Evolutionary conservation across 768 basidiomycete genomes (phyloP).

Genomic region (Hebeloma cylindrosporum): DNA sequence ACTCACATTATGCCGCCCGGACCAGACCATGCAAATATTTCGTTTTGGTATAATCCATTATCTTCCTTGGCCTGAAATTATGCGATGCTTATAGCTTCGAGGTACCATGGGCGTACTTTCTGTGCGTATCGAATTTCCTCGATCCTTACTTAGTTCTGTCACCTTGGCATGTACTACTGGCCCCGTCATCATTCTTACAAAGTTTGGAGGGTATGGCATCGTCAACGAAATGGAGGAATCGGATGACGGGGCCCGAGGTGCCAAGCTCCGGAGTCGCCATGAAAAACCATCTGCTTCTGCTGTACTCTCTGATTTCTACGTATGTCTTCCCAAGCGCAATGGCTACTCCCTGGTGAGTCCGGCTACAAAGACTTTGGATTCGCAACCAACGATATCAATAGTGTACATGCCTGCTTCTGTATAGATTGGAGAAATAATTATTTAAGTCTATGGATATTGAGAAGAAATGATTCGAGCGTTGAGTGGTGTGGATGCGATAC

Average conservation of each 20-base stretch:
- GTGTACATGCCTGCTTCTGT: background rate
- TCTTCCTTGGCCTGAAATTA: too few species aligned
- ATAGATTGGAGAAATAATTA: background rate
- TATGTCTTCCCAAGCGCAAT: too few species aligned
- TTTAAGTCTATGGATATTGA: background rate
- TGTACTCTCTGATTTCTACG: too few species aligned
- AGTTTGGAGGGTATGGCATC: slow-evolving; percentile 43
- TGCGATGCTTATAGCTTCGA: background rate
- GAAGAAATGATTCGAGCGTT: slow-evolving; percentile 1
- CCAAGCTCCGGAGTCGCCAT: slow-evolving; percentile 34
- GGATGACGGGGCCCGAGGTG: slow-evolving; percentile 34
- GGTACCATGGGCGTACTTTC: too few species aligned
- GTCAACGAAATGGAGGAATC: slow-evolving; percentile 46
- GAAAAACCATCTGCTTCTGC: slow-evolving; percentile 13
- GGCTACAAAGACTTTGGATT: too few species aligned
- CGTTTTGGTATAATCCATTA: slow-evolving; percentile 43
- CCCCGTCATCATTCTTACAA: slow-evolving; percentile 45
- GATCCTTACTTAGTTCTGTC: slow-evolving; percentile 24
- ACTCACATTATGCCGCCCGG: slow-evolving; percentile 34
- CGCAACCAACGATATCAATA: background rate
- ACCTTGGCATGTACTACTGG: slow-evolving; percentile 37
- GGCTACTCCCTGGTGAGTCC: too few species aligned
- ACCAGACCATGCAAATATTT: slow-evolving; percentile 36
- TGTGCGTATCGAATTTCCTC: too few species aligned
- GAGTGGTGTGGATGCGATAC: slow-evolving; percentile 4